Conservation (phyloP, 164 flowering plant genomes). For the Annona squamosa region DNA sequence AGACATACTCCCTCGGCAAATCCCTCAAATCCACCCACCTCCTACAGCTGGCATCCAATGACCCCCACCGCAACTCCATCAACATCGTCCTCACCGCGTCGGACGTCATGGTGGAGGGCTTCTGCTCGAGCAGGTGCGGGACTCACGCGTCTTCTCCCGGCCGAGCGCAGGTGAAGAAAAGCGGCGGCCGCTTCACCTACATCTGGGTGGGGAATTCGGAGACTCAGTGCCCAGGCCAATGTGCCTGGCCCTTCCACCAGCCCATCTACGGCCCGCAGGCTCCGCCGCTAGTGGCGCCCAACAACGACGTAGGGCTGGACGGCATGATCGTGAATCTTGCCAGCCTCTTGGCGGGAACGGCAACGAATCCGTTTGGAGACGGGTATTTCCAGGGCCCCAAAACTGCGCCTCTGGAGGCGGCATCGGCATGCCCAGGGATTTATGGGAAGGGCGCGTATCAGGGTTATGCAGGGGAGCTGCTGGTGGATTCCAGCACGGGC, state of each 20-base stretch:
- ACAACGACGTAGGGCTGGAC: conserved; percentile 45
- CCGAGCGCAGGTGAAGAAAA: background rate
- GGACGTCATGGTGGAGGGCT: conserved; percentile 41
- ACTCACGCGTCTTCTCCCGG: conserved; percentile 25
- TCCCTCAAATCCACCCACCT: conserved; percentile 23
- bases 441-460: conserved; percentile 48
- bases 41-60: conserved; percentile 18
- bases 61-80: conserved; percentile 11
- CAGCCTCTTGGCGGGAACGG: conserved; percentile 43
- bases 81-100: conserved; percentile 31
- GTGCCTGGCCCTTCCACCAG: conserved; percentile 59
- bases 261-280: conserved; percentile 49
- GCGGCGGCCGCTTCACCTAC: conserved; percentile 14
- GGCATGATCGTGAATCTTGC: conserved; percentile 53
- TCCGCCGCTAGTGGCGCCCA: conserved; percentile 40
- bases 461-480: conserved; percentile 36
- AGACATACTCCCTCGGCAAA: conserved; percentile 32
- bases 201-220: conserved; percentile 57
- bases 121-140: conserved; percentile 44
- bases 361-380: conserved; percentile 43
- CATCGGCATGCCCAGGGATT: conserved; percentile 40
- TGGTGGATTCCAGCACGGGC: conserved; percentile 28
- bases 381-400: conserved; percentile 44
- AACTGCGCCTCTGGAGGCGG: conserved; percentile 39
- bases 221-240: conserved; percentile 50